These are phyloP conservation scores for Malus sieversii DNA, from an alignment of 306 rosid genomes.

Conservation along the genomic window DNA sequence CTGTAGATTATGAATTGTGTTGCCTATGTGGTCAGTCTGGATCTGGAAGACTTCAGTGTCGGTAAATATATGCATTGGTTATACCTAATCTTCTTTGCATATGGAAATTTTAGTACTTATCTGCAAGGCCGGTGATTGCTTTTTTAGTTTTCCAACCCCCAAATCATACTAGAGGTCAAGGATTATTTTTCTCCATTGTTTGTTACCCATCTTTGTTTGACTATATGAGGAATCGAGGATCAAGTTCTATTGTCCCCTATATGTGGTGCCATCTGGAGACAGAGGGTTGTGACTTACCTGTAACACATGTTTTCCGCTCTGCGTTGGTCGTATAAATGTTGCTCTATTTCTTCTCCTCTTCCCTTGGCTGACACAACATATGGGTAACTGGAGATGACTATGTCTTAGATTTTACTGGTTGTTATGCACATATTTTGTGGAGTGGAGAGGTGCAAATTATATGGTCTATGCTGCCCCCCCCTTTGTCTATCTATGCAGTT, in stretches of 20 bases:
- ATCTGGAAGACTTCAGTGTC: neutral
- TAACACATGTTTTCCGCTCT: neutral
- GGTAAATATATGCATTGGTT: neutral
- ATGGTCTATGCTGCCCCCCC: neutral
- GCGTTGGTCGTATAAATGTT: neutral
- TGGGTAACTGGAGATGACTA: neutral
- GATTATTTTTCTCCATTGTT: neutral
- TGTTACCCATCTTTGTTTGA: neutral
- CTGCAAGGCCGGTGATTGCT: neutral
- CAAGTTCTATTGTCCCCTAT: neutral
- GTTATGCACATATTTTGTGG: neutral
- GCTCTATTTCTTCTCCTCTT: neutral
- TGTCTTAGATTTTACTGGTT: neutral
- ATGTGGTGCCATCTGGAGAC: neutral
- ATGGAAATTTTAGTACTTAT: neutral
- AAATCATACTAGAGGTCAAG: neutral
- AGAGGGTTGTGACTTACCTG: neutral
- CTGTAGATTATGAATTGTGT: neutral
- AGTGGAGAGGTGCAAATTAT: neutral
- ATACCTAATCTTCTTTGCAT: neutral
- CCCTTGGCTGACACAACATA: neutral
- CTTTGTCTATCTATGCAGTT: neutral
- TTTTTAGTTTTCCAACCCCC: neutral
- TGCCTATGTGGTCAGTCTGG: neutral
- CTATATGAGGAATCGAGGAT: neutral